Evolutionary conservation across 2,329 filamentous ascomycete species (phyloP).

Genomic region (Metarhizium sp.): DNA sequence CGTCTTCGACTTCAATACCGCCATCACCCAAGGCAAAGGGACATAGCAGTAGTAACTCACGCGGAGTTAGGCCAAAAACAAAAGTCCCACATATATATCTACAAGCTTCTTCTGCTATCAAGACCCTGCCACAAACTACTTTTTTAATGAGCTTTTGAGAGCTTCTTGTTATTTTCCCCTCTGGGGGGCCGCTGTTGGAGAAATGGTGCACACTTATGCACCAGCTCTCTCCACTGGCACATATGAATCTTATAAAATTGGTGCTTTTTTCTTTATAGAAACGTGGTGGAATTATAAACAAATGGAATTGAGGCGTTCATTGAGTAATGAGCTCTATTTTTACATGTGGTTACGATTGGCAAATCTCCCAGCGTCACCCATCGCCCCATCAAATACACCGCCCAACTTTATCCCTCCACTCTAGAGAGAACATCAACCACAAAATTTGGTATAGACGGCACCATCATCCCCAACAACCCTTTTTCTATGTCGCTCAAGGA

Average conservation of each 20-base stretch:
- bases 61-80: too few relatives aligned
- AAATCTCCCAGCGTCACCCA: slow-evolving; percentile 33
- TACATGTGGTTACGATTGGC: slow-evolving; percentile 48
- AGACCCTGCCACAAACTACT: too few relatives aligned
- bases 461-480: slow-evolving; percentile 26
- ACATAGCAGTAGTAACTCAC: too few relatives aligned
- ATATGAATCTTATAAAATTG: not conserved
- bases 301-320: slow-evolving; percentile 53
- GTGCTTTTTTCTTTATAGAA: not conserved
- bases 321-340: slow-evolving; percentile 54
- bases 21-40: too few relatives aligned
- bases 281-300: slow-evolving; percentile 28
- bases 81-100: too few relatives aligned
- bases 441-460: slow-evolving; percentile 41
- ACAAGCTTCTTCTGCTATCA: too few relatives aligned
- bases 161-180: too few relatives aligned
- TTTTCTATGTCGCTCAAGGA: slow-evolving; percentile 21
- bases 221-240: too few relatives aligned
- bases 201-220: too few relatives aligned
- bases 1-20: too few relatives aligned
- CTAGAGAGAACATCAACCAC: slow-evolving; percentile 34
- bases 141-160: too few relatives aligned
- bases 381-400: slow-evolving; percentile 39
- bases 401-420: slow-evolving; percentile 33
- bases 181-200: too few relatives aligned